Conservation (phyloP, 176 grass and related monocot genomes). For the Rhynchospora breviuscula region DNA sequence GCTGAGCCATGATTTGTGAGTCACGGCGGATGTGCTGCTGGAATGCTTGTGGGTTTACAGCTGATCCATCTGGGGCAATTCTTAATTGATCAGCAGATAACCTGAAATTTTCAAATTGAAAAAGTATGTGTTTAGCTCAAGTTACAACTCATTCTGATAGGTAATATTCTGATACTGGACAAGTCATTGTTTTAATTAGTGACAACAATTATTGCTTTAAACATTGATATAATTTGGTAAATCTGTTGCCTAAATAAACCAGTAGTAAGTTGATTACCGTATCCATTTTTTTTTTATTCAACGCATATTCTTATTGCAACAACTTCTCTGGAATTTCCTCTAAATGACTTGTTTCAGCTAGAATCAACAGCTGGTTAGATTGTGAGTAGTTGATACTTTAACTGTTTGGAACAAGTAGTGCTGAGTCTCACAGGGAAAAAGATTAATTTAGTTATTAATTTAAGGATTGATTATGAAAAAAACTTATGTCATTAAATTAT, state of each 20-base stretch:
- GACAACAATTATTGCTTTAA: background rate
- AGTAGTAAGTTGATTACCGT: background rate
- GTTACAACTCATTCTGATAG: background rate
- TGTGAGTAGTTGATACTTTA: background rate
- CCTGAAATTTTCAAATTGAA: conserved; percentile 37
- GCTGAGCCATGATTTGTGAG: conserved; percentile 80
- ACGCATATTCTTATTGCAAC: background rate
- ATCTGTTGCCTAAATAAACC: background rate
- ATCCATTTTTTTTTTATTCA: background rate
- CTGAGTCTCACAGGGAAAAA: background rate
- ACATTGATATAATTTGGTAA: background rate
- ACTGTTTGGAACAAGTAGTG: background rate
- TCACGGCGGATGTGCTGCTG: conserved; percentile 65
- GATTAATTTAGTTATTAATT: background rate
- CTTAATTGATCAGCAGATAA: conserved; percentile 41
- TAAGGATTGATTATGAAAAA: background rate
- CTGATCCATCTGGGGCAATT: conserved; percentile 66
- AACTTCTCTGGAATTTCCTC: background rate
- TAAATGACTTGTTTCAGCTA: background rate
- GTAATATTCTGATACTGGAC: background rate
- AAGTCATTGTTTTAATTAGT: background rate
- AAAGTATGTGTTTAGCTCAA: background rate
- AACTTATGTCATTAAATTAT: background rate
- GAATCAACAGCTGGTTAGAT: background rate
- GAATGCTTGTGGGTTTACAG: conserved; percentile 75